phyloP scores from a whole-genome alignment of 2,329 filamentous ascomycete species.

The Penicillium verrucosum region DNA sequence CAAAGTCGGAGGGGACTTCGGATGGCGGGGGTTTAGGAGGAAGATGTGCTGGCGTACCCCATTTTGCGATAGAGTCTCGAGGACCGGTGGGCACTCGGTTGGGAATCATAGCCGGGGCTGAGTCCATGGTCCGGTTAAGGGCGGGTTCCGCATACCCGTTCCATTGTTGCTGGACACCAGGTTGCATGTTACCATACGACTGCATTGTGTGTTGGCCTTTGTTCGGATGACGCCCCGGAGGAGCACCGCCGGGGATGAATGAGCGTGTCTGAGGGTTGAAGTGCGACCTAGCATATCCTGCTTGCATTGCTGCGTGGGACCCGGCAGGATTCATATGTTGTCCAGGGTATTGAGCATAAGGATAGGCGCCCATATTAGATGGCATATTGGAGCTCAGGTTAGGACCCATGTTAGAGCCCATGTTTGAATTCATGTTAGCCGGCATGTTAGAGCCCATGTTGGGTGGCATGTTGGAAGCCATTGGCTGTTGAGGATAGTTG shows the following conservation, averaged over 20 bases:
- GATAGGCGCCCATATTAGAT: conserved; percentile 60
- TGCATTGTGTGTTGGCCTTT: conserved; percentile 31
- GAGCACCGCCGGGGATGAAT: conserved; percentile 67
- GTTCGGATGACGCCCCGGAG: conserved; percentile 33
- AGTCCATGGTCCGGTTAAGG: conserved; percentile 23
- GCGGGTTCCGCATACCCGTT: conserved; percentile 24
- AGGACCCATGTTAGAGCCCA: conserved; percentile 27
- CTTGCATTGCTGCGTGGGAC: conserved; percentile 79
- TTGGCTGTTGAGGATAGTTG: conserved; percentile 30
- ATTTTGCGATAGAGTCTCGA: conserved; percentile 47
- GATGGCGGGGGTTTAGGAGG: conserved; percentile 52
- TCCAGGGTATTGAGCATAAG: conserved; percentile 73
- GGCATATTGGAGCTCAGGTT: conserved; percentile 37
- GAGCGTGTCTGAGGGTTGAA: conserved; percentile 95
- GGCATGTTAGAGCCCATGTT: conserved; percentile 34
- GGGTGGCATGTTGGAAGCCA: conserved; percentile 28
- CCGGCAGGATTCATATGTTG: conserved; percentile 57
- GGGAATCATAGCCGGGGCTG: conserved; percentile 14
- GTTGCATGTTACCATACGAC: conserved; percentile 25
- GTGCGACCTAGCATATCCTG: conserved; percentile 76
- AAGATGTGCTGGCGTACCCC: conserved; percentile 50
- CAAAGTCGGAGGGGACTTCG: conserved; percentile 42
- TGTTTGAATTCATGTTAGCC: conserved; percentile 45
- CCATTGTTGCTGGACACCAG: conserved; percentile 30
- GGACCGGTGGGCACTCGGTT: conserved; percentile 22